Evolutionary conservation across 2,329 filamentous ascomycete genomes (phyloP), one percentile per base, ranked within the genome.

Genomic region (Cylindrodendrum hubeiense): DNA sequence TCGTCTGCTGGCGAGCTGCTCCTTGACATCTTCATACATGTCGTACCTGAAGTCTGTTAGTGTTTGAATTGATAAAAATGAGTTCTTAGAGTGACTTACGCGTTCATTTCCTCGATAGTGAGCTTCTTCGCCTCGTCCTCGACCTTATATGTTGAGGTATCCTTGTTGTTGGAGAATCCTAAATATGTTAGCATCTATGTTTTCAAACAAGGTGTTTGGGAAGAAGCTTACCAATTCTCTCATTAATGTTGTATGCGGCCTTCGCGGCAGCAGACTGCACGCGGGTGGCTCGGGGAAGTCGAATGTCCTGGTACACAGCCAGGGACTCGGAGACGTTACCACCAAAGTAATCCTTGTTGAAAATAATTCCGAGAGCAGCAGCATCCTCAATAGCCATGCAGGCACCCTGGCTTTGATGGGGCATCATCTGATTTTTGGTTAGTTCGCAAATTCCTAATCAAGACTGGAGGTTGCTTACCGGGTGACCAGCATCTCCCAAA

Each of bases 31-130:
- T 57, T 80, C 81, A 71, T 87, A 83, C 86, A 90, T 88, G 70
- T 90, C 85, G 67, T 90, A 89, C 15, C 85, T 86, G 37, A 8
- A 1, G 0, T 1, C 1, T 19, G 58, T 33, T 24, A 46, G 52
- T 28, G 33, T 43, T n/a, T 34, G 28, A 19, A 15, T 28, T 24
- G 0, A 3, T n/a, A n/a, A n/a, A n/a, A n/a, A n/a, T n/a, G n/a
- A 1, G 1, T 7, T 5, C 13, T 8, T 1, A 5, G 46, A n/a
- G n/a, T n/a, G 4, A 82, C 85, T 80, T 79, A 88, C 81, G 82
- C 81, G 65, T 92, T 91, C 89, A 92, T 91, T 75, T 92, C 89
- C 67, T 91, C 88, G 53, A 92, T 91, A 0, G 90, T 91, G 33
- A 92, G 73, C 67, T 90, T 89, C 50, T 87, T 83, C 68, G 81